Evolutionary conservation across 768 basidiomycete genomes (phyloP).

Genomic region (Gloeophyllum trabeum): DNA sequence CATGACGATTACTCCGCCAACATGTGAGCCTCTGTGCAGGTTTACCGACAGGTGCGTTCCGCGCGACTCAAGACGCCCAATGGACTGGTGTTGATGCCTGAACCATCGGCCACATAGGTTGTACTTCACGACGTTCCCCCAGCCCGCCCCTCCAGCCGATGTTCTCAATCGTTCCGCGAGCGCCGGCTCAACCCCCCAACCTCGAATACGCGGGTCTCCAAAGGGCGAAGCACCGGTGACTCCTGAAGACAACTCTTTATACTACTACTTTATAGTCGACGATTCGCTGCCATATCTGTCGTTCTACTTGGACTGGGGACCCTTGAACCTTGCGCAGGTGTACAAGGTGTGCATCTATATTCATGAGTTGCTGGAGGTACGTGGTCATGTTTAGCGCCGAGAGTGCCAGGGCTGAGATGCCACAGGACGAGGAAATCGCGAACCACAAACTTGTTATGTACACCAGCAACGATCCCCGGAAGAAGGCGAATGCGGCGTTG

Average conservation of each 20-base stretch:
- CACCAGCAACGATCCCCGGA: conserved; percentile 73
- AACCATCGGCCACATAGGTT: conserved; percentile 37
- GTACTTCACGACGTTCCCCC: conserved; percentile 83
- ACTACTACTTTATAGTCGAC: conserved; percentile 90
- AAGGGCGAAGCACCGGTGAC: conserved; percentile 50
- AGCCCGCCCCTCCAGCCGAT: conserved; percentile 58
- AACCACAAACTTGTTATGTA: conserved; percentile 80
- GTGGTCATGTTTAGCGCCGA: conserved; percentile 8
- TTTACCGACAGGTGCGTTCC: conserved; percentile 61
- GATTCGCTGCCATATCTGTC: conserved; percentile 86
- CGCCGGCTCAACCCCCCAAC: conserved; percentile 36
- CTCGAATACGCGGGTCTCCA: conserved; percentile 50
- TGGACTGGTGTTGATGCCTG: conserved; percentile 1
- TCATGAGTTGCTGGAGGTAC: conserved; percentile 77
- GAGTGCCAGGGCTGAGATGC: no score
- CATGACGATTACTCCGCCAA: conserved; percentile 20
- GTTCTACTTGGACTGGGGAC: conserved; percentile 94
- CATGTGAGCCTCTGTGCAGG: conserved; percentile 70
- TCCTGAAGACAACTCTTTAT: conserved; percentile 64
- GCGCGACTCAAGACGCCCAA: not conserved
- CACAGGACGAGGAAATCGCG: conserved; percentile 62
- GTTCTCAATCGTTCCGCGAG: conserved; percentile 48
- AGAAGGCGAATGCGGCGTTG: conserved; percentile 92
- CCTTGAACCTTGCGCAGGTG: conserved; percentile 85
- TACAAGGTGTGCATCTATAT: conserved; percentile 89